Conservation (phyloP, 169 alveolate genomes). For the Miamiensis avidus region DNA sequence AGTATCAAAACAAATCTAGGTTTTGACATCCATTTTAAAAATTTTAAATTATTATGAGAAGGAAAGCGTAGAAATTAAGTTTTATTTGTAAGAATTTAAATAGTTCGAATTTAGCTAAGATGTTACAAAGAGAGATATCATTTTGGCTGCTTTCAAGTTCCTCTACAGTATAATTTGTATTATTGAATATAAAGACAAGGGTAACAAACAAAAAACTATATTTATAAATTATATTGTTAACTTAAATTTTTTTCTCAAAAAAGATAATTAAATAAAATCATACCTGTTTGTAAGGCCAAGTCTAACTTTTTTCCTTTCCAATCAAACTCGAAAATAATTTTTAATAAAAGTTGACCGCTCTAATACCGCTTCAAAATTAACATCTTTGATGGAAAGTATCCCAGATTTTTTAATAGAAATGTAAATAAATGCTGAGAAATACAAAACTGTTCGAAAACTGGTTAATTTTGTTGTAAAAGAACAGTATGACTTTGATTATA, state of each 20-base stretch:
- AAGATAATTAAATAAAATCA: neutral
- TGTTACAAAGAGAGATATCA: neutral
- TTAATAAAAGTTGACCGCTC: conserved; percentile 25
- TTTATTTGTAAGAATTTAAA: neutral
- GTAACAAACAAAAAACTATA: neutral
- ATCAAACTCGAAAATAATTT: conserved; percentile 5
- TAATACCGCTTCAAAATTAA: conserved; percentile 4
- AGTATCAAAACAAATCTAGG: neutral
- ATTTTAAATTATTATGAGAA: neutral
- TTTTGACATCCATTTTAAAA: neutral
- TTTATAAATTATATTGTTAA: too few species aligned
- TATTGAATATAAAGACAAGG: neutral
- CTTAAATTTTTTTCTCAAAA: too few species aligned
- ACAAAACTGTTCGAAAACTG: neutral
- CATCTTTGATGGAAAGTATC: conserved; percentile 1
- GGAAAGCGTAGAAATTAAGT: neutral
- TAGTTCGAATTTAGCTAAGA: too few species aligned
- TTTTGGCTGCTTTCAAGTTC: neutral
- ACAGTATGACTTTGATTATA: conserved; percentile 1
- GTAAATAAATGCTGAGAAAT: conserved; percentile 6
- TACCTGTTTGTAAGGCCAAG: neutral
- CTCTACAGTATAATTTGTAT: neutral
- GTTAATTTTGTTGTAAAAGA: neutral
- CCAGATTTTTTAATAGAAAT: conserved; percentile 16
- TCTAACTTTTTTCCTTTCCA: neutral